A percentile compares a stretch with the other conserved stretches of the same genome.
Evolutionary conservation across 192 early-diverging fungal genomes (phyloP).

Genomic region (Backusella liffmaniae): DNA sequence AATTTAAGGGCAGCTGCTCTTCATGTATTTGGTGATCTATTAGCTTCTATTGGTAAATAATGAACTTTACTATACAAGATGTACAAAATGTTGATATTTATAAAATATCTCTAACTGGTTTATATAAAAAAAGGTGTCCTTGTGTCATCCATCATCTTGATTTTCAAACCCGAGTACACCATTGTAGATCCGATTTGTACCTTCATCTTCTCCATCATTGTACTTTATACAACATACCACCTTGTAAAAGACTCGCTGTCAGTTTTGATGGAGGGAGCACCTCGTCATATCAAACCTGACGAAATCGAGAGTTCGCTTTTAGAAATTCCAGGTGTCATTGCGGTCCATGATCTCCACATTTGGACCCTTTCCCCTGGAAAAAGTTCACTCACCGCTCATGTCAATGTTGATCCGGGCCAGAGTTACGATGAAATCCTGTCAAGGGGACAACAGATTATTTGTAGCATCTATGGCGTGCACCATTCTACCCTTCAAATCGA

Average conservation of each 20-base stretch:
- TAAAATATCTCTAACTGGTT: not conserved
- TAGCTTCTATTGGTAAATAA: conserved; percentile 61
- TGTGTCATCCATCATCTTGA: conserved; percentile 69
- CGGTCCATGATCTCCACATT: conserved; percentile 56
- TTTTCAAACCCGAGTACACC: conserved; percentile 53
- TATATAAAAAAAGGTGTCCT: conserved; percentile 53
- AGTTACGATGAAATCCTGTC: conserved; percentile 48
- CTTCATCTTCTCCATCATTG: conserved; percentile 76
- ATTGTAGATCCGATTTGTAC: conserved; percentile 82
- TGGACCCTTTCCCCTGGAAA: conserved; percentile 58
- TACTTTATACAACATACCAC: conserved; percentile 68
- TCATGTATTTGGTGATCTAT: conserved; percentile 81
- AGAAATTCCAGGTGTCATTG: conserved; percentile 45
- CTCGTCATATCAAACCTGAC: conserved; percentile 48
- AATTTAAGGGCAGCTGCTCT: conserved; percentile 72
- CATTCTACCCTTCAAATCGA: conserved; percentile 59
- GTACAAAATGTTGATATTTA: not conserved
- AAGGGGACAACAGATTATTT: conserved; percentile 47
- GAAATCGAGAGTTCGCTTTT: conserved; percentile 43
- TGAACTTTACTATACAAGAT: not conserved
- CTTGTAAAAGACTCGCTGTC: conserved; percentile 61
- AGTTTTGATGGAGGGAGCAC: conserved; percentile 76
- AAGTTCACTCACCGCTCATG: conserved; percentile 35
- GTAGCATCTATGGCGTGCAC: conserved; percentile 51
- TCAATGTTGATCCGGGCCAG: conserved; percentile 21